A percentile compares a stretch with the other conserved stretches of the same genome.
These are phyloP conservation scores for Rubus parviflorus DNA, from an alignment of 306 rosid species.

Conservation along the genomic window DNA sequence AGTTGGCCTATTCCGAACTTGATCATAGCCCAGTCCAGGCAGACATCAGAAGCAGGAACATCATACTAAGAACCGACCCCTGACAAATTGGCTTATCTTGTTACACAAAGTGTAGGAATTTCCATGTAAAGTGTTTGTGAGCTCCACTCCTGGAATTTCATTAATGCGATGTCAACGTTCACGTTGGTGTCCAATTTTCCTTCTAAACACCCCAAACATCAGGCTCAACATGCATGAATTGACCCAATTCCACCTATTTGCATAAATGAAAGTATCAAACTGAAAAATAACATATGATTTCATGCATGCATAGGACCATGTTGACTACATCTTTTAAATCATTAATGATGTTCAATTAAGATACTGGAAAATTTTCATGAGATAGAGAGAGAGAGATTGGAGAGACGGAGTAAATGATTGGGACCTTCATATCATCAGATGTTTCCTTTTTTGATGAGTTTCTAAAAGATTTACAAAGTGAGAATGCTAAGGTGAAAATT, in stretches of 20 bases:
- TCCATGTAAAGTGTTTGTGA: background rate
- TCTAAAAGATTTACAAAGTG: background rate
- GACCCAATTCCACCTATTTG: background rate
- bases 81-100: background rate
- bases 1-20: background rate
- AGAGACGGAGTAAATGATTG: too few relatives aligned
- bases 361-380: background rate
- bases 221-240: background rate
- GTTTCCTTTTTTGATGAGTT: too few relatives aligned
- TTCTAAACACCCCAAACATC: background rate
- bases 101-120: background rate
- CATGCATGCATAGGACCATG: background rate
- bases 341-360: background rate
- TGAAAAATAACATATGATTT: background rate
- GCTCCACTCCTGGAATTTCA: background rate
- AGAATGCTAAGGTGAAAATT: background rate
- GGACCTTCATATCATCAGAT: too few relatives aligned
- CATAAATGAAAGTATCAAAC: background rate
- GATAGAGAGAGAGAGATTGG: too few relatives aligned
- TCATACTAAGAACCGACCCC: background rate
- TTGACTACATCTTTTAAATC: background rate
- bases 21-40: background rate
- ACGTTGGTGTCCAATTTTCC: too few relatives aligned
- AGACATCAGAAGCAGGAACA: conserved; percentile 1
- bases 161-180: background rate